Evolutionary conservation across 305 asterid species (phyloP).

Genomic region (Plantago coronopus): DNA sequence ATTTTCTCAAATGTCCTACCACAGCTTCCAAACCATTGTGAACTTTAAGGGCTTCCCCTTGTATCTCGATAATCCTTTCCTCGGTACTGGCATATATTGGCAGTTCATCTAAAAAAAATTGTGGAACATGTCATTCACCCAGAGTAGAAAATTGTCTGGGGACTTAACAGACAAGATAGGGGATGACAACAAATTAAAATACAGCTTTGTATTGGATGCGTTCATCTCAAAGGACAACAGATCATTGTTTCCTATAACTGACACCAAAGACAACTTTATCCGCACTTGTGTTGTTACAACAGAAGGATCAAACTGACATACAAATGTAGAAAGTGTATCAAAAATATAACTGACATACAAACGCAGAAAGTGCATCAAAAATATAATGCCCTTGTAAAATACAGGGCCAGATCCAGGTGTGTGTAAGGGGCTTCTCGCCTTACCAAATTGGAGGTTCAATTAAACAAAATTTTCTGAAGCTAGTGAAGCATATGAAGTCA

Average conservation of each 20-base stretch:
- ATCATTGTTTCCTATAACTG: neutral
- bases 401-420: neutral
- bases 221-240: neutral
- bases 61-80: conserved; percentile 80
- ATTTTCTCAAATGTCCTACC: conserved; percentile 74
- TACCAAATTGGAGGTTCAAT: too few relatives aligned
- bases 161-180: too few relatives aligned
- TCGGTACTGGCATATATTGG: conserved; percentile 65
- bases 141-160: conserved; percentile 13
- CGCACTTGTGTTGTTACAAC: neutral
- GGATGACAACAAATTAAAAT: too few relatives aligned
- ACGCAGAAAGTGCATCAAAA: neutral
- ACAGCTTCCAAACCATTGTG: conserved; percentile 75
- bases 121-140: conserved; percentile 7
- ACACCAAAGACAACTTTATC: too few relatives aligned
- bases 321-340: neutral
- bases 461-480: too few relatives aligned
- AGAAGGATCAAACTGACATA: neutral
- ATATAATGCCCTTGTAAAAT: conserved; percentile 5
- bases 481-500: too few relatives aligned
- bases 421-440: too few relatives aligned
- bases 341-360: neutral
- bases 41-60: conserved; percentile 78
- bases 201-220: too few relatives aligned
- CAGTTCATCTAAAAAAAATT: conserved; percentile 48